Evolutionary conservation across 371 early-diverging fungal species (phyloP), one percentile per base, ranked within the genome.

Genomic region (Mucor indicus): DNA sequence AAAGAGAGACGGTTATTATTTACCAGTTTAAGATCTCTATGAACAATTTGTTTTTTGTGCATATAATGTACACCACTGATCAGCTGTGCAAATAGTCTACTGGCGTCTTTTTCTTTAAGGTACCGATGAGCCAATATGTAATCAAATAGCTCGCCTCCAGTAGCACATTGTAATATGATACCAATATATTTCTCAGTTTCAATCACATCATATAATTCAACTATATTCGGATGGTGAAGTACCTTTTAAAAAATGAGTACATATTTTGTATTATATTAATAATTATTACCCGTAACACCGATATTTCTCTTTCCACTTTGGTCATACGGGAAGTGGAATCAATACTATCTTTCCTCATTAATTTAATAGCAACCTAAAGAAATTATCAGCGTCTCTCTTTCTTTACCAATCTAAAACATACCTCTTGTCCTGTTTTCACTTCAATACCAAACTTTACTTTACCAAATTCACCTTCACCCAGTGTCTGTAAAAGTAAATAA

Each of bases 381-480:
- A 35, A 48, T 51, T 31, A 47, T 19, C 20, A 30, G 11, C 7
- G 4, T 43, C 13, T 37, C 13, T 11, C 8, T 11, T 20, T 22
- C n/a, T 32, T 7, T 27, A 8, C 19, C 13, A 15, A n/a, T 22
- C 13, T 27, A 12, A 0, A 27, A 9, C 16, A 63, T 80, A 94
- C 99, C 83, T 95, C 95, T 57, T 90, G 88, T n/a, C 93, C 91
- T 15, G 91, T 89, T 38, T 93, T 76, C 44, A 87, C 85, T 72
- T 97, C 92, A 53, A 93, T 83, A 13, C 93, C 98, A 20, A 97
- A 83, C 62, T 98, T 98, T 57, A 99, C 99, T 68, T 97, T 96
- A 44, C 96, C 96, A 73, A 97, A 98, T 69, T 97, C 98, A 30
- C 99, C 99, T 69, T 93, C 97, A 44, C 99, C 99, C 12, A 99